Conservation (phyloP, 148 eudicot species). For the Rhododendron vialii region DNA sequence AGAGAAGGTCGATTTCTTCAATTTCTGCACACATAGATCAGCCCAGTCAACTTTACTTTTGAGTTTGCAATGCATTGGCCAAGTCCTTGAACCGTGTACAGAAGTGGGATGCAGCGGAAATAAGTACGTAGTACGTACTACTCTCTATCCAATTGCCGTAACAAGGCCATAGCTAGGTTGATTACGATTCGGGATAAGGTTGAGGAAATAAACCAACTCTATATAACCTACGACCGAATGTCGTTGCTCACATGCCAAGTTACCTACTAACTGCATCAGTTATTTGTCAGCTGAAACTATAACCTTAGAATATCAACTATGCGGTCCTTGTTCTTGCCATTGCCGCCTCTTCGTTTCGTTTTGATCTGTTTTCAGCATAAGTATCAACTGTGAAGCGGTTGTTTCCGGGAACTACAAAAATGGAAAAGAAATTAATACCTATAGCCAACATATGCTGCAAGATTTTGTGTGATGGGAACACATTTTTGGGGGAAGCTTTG, state of each 20-base stretch:
- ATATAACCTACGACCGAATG: background rate
- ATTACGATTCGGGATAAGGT: background rate
- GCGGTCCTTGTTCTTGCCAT: background rate
- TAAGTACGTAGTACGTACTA: too few species aligned
- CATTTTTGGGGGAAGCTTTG: too few species aligned
- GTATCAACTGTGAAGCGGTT: background rate
- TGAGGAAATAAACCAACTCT: background rate
- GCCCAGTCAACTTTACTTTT: background rate
- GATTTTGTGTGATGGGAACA: background rate
- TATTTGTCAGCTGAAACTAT: too few species aligned
- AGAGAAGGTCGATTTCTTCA: too few species aligned
- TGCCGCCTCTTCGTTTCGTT: background rate
- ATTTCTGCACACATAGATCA: too few species aligned
- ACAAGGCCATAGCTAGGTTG: background rate
- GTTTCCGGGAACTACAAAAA: background rate
- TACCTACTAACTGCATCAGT: too few species aligned
- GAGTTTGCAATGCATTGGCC: background rate
- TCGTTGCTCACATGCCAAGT: background rate
- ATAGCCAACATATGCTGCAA: background rate
- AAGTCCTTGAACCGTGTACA: background rate
- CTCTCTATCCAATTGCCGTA: background rate
- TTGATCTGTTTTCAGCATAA: background rate
- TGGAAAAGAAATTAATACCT: background rate
- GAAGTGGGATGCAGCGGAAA: background rate
- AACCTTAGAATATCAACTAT: background rate